A percentile compares a stretch with the other conserved stretches of the same genome.
Evolutionary conservation across 495 filamentous ascomycete species (phyloP).

Genomic region (Rhizodiscina lignyota): DNA sequence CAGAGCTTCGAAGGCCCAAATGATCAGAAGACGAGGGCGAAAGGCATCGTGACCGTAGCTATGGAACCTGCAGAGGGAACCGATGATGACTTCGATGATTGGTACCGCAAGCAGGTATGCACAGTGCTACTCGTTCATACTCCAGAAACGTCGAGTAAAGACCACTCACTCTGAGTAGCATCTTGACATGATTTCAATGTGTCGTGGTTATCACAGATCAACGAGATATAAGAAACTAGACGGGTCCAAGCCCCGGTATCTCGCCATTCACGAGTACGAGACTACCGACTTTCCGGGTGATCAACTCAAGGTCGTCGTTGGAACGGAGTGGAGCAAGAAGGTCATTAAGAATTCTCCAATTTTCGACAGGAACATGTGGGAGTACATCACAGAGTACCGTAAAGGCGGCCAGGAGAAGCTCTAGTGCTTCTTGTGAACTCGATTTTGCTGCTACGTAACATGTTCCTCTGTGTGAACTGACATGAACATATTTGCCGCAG

Average conservation of each 20-base stretch:
- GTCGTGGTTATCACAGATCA: constrained; percentile 7
- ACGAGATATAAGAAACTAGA: constrained; percentile 9
- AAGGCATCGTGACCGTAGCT: constrained; percentile 5
- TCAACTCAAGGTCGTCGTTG: constrained; percentile 3
- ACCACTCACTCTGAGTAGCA: constrained; percentile 3
- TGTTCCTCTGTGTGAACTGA: no score
- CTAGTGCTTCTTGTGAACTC: no score
- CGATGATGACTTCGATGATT: constrained; percentile 11
- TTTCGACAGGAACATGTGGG: constrained; percentile 6
- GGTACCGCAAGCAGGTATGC: constrained; percentile 9
- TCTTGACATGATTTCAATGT: constrained; percentile 11
- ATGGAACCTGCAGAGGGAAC: constrained; percentile 7
- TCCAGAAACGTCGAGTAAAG: background rate
- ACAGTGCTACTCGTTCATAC: no score
- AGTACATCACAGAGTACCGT: constrained; percentile 1
- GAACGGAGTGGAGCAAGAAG: constrained; percentile 11
- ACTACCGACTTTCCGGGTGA: constrained; percentile 5
- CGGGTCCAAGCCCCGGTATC: constrained; percentile 5
- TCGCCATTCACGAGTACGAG: constrained; percentile 13
- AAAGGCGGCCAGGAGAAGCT: background rate
- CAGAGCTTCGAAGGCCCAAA: constrained; percentile 11
- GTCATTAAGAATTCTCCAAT: constrained; percentile 1
- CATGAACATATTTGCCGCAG: no score
- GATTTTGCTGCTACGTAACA: no score
- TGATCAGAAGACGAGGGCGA: background rate